Evolutionary conservation across 345 rosid genomes (phyloP).

Genomic region (Alliaria petiolata): DNA sequence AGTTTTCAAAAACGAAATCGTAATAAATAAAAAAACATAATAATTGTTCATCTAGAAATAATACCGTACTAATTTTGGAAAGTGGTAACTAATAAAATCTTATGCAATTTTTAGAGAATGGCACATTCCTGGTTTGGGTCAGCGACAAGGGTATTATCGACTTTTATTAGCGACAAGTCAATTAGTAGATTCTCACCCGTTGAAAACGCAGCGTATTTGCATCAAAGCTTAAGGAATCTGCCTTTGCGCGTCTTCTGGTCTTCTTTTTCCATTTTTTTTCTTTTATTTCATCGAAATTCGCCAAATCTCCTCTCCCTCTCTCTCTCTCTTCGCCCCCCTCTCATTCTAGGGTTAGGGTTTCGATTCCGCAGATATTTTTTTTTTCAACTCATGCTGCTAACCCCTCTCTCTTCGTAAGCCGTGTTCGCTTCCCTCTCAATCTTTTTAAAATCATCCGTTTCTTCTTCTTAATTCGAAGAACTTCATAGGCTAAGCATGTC

Average conservation of each 20-base stretch:
- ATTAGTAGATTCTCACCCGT: conserved; percentile 14
- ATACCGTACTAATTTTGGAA: too few relatives aligned
- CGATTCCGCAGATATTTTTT: conserved; percentile 18
- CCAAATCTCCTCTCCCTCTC: conserved; percentile 15
- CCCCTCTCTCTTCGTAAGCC: conserved; percentile 23
- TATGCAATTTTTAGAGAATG: not conserved
- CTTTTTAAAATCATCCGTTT: not conserved
- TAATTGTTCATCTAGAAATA: too few relatives aligned
- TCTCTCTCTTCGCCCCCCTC: not conserved
- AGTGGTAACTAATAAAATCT: too few relatives aligned
- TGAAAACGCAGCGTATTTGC: conserved; percentile 33
- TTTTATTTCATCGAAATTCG: conserved; percentile 8
- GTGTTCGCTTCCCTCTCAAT: not conserved
- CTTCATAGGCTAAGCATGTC: conserved; percentile 39
- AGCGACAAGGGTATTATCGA: conserved; percentile 7
- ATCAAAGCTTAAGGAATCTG: conserved; percentile 17
- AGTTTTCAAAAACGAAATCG: too few relatives aligned
- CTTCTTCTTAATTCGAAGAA: conserved; percentile 18
- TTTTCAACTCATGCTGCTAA: not conserved
- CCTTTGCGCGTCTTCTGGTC: conserved; percentile 20
- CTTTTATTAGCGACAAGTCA: not conserved
- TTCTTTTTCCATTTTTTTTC: not conserved
- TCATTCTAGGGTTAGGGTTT: conserved; percentile 54
- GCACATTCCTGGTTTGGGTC: not conserved
- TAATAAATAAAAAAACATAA: too few relatives aligned